A percentile compares a stretch with the other conserved stretches of the same genome.
phyloP scores from a whole-genome alignment of 1,284 basidiomycete species.

The Microbotryum violaceum region DNA sequence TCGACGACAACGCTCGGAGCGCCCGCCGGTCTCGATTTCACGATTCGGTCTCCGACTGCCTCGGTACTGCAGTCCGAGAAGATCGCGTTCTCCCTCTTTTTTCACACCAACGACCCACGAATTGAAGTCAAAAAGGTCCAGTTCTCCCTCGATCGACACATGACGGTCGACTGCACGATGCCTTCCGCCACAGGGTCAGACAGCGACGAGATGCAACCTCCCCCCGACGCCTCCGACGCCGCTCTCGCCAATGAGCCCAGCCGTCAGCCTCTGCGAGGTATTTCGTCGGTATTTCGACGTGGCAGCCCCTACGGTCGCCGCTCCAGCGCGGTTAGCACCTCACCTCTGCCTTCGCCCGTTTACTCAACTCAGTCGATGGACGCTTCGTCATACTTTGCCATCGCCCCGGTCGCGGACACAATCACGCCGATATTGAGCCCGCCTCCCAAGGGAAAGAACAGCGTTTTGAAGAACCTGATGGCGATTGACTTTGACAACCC shows the following conservation, averaged over 20 bases:
- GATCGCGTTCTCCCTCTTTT: constrained; percentile 12
- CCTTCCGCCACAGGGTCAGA: constrained; percentile 9
- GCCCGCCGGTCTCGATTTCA: constrained; percentile 14
- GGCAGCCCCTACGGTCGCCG: neutral
- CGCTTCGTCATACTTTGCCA: constrained; percentile 5
- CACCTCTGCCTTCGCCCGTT: neutral
- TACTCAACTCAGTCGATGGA: neutral
- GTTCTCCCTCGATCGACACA: constrained; percentile 16
- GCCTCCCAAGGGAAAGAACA: constrained; percentile 1
- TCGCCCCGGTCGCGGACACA: neutral
- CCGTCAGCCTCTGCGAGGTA: neutral
- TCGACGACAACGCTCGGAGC: neutral
- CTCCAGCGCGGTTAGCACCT: neutral
- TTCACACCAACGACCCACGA: constrained; percentile 3
- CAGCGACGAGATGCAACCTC: constrained; percentile 4
- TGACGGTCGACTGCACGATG: constrained; percentile 14
- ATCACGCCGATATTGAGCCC: neutral
- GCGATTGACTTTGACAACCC: neutral
- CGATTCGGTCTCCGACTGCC: constrained; percentile 7
- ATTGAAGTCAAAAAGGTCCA: constrained; percentile 15
- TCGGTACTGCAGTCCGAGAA: constrained; percentile 18
- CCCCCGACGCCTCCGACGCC: neutral
- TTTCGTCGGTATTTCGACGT: neutral
- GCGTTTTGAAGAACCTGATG: constrained; percentile 1
- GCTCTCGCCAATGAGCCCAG: neutral